These are phyloP conservation scores for Parafenestella ontariensis DNA, from an alignment of 2,329 filamentous ascomycete species.

Conservation along the genomic window DNA sequence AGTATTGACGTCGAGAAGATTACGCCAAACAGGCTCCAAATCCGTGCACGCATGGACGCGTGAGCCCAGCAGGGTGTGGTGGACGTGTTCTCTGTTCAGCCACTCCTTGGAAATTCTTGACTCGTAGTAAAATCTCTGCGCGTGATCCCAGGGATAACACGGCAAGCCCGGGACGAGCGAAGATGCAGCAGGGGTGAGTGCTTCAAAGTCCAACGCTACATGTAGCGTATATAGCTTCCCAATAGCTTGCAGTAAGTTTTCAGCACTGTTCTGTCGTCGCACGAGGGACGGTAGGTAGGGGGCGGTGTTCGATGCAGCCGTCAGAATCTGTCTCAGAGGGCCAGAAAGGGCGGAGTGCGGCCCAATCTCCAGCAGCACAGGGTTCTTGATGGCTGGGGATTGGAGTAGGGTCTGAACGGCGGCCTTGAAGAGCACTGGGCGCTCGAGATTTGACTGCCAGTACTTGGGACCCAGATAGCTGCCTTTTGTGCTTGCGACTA, in stretches of 20 bases:
- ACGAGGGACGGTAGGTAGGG: not conserved
- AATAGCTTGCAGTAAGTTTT: not conserved
- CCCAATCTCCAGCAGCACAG: slow-evolving; percentile 19
- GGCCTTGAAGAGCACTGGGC: slow-evolving; percentile 14
- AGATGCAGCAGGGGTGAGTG: not conserved
- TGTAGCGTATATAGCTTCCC: not conserved
- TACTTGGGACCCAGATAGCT: slow-evolving; percentile 11
- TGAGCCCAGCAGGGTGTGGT: slow-evolving; percentile 23
- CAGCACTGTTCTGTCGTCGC: not conserved
- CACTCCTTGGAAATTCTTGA: slow-evolving; percentile 8
- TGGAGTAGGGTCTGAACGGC: slow-evolving; percentile 3
- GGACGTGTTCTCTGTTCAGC: not conserved
- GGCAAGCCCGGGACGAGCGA: slow-evolving; percentile 10
- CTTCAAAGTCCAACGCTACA: not conserved
- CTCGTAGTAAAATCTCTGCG: slow-evolving; percentile 24
- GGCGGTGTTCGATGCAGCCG: not conserved
- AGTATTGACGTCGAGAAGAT: slow-evolving; percentile 41
- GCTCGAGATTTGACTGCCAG: slow-evolving; percentile 22
- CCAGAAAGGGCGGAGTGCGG: slow-evolving; percentile 21
- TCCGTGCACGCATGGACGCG: not conserved
- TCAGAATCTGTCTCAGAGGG: slow-evolving; percentile 14
- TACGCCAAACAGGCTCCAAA: slow-evolving; percentile 7
- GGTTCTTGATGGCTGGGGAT: not conserved
- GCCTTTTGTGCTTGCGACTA: not conserved
- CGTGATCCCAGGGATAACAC: slow-evolving; percentile 22